Evolutionary conservation across 345 rosid genomes (phyloP), one percentile per base, ranked within the genome.

Genomic region (Durio zibethinus): DNA sequence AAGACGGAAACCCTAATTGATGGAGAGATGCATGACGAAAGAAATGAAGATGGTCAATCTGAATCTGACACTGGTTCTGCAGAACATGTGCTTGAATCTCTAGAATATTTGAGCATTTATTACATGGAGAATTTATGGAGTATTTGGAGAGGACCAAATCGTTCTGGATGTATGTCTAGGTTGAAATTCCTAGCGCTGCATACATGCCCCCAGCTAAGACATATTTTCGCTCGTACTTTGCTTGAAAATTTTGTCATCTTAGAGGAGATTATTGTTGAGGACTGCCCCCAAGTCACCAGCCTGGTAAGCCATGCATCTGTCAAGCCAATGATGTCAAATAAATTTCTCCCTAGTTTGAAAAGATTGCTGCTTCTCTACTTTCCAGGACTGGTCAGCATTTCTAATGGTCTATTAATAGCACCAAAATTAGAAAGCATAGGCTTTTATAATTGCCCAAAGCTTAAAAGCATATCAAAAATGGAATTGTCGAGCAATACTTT

Each of bases 111-210:
- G 67, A 21, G 15, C 42, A 59, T 83, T 9, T 75, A 83, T 9
- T 72, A 50, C 66, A 62, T 74, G 86, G 45, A 53, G 65, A 68
- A 48, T 47, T 63, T 66, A 65, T 2, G 4, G 50, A 66, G 35
- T 6, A 21, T 76, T 35, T 0, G 74, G 69, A 79, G 83, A 82
- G 67, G 72, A 7, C 2, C 83, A 76, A 77, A 8, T 48, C 57
- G 9, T 61, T 68, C 10, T 5, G 10, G 35, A 0, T 33, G 74
- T 67, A 25, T 77, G 6, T 53, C 70, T 0, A 16, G 21, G 21
- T 20, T 72, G 76, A 68, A 86, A 89, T 62, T 75, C 72, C 14
- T 68, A 36, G 36, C 54, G 50, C 10, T 33, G 56, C 29, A 47
- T 42, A 5, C 78, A 47, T 36, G 77, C 70, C 48, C 73, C 48